A percentile compares a stretch with the other conserved stretches of the same genome.
phyloP scores from a whole-genome alignment of 257 asterid species.

The Voacanga thouarsii region DNA sequence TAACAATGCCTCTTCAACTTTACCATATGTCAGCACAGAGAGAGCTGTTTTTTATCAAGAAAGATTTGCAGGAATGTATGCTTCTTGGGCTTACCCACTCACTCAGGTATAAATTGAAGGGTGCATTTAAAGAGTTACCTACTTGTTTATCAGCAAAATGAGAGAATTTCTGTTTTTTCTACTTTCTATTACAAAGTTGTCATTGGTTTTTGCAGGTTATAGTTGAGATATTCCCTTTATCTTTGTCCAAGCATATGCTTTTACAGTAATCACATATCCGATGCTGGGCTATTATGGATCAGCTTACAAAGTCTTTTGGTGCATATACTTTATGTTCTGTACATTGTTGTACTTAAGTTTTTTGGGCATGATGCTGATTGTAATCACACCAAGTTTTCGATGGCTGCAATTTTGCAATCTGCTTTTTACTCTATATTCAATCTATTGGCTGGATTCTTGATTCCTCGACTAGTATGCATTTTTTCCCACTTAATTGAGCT shows the following conservation, averaged over 20 bases:
- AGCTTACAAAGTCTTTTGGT: conserved; percentile 49
- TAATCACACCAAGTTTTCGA: conserved; percentile 51
- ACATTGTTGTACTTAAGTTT: conserved; percentile 49
- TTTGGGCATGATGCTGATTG: conserved; percentile 54
- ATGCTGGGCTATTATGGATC: conserved; percentile 57
- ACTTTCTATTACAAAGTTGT: background rate
- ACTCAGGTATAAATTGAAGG: conserved; percentile 37
- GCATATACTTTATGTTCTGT: conserved; percentile 42
- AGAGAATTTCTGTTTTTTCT: background rate
- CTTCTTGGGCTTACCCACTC: conserved; percentile 55
- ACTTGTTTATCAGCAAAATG: background rate
- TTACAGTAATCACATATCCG: conserved; percentile 48
- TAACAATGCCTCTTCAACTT: conserved; percentile 42
- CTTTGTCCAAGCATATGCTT: conserved; percentile 38
- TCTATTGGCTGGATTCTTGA: conserved; percentile 52
- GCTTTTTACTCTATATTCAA: conserved; percentile 48
- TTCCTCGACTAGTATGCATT: conserved; percentile 48
- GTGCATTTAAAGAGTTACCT: background rate
- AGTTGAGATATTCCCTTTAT: conserved; percentile 54
- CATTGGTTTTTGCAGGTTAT: conserved; percentile 30
- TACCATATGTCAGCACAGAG: conserved; percentile 45
- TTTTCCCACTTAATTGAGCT: background rate
- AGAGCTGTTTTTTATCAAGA: conserved; percentile 52
- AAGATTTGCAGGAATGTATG: conserved; percentile 59
- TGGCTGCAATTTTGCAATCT: conserved; percentile 52